Conservation (phyloP, 352 stramenopile species). For the Pythium dissimile region DNA sequence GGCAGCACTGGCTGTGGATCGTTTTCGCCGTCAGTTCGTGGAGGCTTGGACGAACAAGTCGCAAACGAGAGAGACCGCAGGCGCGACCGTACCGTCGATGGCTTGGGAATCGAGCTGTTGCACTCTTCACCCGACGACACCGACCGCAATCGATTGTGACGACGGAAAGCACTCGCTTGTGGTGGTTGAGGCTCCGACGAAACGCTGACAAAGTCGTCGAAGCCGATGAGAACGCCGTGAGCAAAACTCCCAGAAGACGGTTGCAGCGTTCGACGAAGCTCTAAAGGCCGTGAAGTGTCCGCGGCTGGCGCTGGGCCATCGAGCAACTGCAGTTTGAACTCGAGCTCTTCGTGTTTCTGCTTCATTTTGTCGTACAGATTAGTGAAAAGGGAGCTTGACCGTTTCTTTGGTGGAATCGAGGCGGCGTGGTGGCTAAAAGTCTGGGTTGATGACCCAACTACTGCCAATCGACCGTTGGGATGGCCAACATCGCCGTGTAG, state of each 20-base stretch:
- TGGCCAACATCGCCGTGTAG: slow-evolving; percentile 44
- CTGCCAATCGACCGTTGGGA: too few relatives aligned
- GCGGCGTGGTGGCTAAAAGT: too few relatives aligned
- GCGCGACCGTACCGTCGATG: slow-evolving; percentile 1
- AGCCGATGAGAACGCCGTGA: too few relatives aligned
- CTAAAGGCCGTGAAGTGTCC: too few relatives aligned
- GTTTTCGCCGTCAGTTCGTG: not conserved
- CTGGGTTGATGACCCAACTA: too few relatives aligned
- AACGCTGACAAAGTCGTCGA: slow-evolving; percentile 29
- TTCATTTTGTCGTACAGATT: slow-evolving; percentile 25
- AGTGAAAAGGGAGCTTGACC: slow-evolving; percentile 9
- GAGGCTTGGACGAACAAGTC: not conserved
- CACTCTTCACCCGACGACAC: slow-evolving; percentile 12
- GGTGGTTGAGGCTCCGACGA: not conserved
- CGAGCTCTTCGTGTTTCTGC: slow-evolving; percentile 17
- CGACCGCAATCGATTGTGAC: slow-evolving; percentile 17
- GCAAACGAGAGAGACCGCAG: slow-evolving; percentile 21
- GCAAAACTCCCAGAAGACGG: too few relatives aligned
- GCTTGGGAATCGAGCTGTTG: not conserved
- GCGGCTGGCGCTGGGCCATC: not conserved
- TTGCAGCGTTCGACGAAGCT: too few relatives aligned
- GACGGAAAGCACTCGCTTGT: not conserved
- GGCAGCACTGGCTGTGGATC: not conserved
- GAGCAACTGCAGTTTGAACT: slow-evolving; percentile 18
- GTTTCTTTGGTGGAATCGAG: not conserved